These are phyloP conservation scores for Saccharomyces paradoxus DNA, from an alignment of 805 yeast species.

Conservation along the genomic window DNA sequence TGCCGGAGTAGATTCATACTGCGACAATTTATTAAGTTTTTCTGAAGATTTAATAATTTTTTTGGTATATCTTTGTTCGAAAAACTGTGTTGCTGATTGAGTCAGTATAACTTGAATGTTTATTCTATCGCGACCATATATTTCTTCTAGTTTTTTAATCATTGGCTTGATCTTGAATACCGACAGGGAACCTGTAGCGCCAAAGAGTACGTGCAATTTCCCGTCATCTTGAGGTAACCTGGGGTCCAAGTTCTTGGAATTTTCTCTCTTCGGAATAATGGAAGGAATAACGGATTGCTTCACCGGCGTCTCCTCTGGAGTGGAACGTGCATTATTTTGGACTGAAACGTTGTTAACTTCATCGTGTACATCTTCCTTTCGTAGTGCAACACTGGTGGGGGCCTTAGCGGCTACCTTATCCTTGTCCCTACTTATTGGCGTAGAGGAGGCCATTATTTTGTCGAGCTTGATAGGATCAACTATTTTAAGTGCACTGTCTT, in stretches of 20 bases:
- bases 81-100: constrained; percentile 74
- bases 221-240: constrained; percentile 75
- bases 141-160: constrained; percentile 71
- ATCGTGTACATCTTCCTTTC: constrained; percentile 1
- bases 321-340: background rate
- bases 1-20: constrained; percentile 1
- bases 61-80: constrained; percentile 13
- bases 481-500: background rate
- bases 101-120: constrained; percentile 84
- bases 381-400: constrained; percentile 2
- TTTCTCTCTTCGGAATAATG: constrained; percentile 32
- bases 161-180: constrained; percentile 72
- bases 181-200: constrained; percentile 85
- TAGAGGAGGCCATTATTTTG: background rate
- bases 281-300: constrained; percentile 5
- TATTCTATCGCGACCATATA: constrained; percentile 64
- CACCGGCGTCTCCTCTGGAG: background rate
- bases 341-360: background rate
- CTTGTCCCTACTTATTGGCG: background rate
- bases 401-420: background rate
- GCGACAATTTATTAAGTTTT: background rate
- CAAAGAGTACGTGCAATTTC: constrained; percentile 75
- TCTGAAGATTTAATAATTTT: constrained; percentile 3
- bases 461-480: background rate
- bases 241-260: constrained; percentile 47